A percentile compares a stretch with the other conserved stretches of the same genome.
Evolutionary conservation across 176 grass and related monocot genomes (phyloP).

Genomic region (Hordeum marinum): DNA sequence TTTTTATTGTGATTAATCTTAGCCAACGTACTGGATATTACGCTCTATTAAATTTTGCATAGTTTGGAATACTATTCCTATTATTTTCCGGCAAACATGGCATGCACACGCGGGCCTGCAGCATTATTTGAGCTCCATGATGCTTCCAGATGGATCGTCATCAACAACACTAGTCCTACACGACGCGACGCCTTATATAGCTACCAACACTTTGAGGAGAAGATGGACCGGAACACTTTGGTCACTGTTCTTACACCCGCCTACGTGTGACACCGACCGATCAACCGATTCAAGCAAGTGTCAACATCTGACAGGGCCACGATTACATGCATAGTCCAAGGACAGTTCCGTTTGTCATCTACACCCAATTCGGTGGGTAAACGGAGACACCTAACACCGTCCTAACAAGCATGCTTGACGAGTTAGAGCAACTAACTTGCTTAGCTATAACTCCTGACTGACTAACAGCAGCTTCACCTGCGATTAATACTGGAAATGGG

Average conservation of each 20-base stretch:
- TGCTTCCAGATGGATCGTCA: not conserved
- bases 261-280: conserved; percentile 8
- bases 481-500: not conserved
- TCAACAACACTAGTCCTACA: not conserved
- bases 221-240: not conserved
- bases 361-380: not conserved
- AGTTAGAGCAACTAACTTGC: not conserved
- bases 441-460: not conserved
- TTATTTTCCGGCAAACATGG: not conserved
- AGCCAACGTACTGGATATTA: too few relatives aligned
- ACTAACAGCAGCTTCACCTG: not conserved
- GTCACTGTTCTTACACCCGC: not conserved
- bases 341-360: too few relatives aligned
- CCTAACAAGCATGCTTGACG: not conserved
- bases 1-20: too few relatives aligned
- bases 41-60: too few relatives aligned
- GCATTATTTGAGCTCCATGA: conserved; percentile 7
- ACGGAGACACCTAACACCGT: not conserved
- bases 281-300: conserved; percentile 9
- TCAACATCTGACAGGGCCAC: not conserved
- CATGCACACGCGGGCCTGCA: not conserved
- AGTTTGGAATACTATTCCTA: too few relatives aligned
- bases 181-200: too few relatives aligned
- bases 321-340: not conserved
- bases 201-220: too few relatives aligned